phyloP scores from a whole-genome alignment of 345 rosid genomes.

The Eutrema japonicum region DNA sequence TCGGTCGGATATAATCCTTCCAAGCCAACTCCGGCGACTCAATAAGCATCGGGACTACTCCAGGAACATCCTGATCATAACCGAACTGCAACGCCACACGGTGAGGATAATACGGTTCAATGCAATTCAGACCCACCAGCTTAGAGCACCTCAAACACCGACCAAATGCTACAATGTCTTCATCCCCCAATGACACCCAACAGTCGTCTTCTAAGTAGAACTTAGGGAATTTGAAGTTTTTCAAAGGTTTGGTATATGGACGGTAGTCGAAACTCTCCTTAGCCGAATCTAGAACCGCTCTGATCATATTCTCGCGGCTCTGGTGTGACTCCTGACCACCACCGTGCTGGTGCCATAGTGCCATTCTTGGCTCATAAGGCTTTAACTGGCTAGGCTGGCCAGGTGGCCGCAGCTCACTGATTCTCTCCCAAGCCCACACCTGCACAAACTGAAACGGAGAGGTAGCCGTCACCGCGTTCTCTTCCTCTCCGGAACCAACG shows the following conservation, averaged over 20 bases:
- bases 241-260: conserved; percentile 29
- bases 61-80: conserved; percentile 39
- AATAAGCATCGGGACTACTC: conserved; percentile 25
- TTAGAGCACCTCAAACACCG: conserved; percentile 35
- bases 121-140: conserved; percentile 31
- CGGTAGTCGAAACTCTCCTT: conserved; percentile 31
- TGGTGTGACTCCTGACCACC: background rate
- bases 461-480: background rate
- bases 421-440: conserved; percentile 55
- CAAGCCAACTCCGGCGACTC: conserved; percentile 33
- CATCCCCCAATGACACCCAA: conserved; percentile 28
- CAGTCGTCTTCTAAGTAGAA: conserved; percentile 33
- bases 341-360: conserved; percentile 42
- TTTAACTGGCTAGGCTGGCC: conserved; percentile 37
- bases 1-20: conserved; percentile 33
- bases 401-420: conserved; percentile 37
- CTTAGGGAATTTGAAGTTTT: conserved; percentile 28
- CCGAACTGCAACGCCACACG: conserved; percentile 39
- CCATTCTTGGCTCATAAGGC: conserved; percentile 42
- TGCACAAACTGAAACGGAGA: conserved; percentile 49
- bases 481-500: conserved; percentile 24
- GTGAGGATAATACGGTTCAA: conserved; percentile 36
- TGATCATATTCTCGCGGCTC: conserved; percentile 20
- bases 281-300: conserved; percentile 38
- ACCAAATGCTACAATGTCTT: conserved; percentile 29